Evolutionary conservation across 805 yeast species (phyloP).

Genomic region (Torulaspora delbrueckii): DNA sequence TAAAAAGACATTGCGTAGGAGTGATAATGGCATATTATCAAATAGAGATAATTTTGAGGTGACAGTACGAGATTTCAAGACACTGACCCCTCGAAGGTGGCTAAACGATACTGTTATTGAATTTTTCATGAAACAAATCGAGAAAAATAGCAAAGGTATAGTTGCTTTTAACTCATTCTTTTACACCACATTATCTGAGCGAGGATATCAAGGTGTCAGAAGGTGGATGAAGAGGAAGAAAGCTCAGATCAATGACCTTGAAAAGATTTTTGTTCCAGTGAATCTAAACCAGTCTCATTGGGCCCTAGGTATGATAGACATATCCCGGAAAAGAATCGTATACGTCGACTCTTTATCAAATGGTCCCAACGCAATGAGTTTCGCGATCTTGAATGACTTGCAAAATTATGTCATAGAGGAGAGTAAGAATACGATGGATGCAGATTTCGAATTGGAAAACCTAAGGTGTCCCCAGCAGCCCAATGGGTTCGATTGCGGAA

Average conservation of each 20-base stretch:
- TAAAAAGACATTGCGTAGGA: slow-evolving; percentile 28
- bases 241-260: slow-evolving; percentile 57
- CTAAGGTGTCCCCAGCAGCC: slow-evolving; percentile 72
- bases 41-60: slow-evolving; percentile 51
- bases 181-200: slow-evolving; percentile 60
- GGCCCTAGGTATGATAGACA: slow-evolving; percentile 80
- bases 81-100: slow-evolving; percentile 72
- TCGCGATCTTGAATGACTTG: slow-evolving; percentile 43
- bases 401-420: slow-evolving; percentile 64
- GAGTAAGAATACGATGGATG: slow-evolving; percentile 42
- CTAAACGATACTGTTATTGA: slow-evolving; percentile 89
- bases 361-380: slow-evolving; percentile 37
- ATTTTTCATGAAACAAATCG: slow-evolving; percentile 51
- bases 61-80: slow-evolving; percentile 58
- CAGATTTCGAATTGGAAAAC: slow-evolving; percentile 33
- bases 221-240: slow-evolving; percentile 81
- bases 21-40: slow-evolving; percentile 25
- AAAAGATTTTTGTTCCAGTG: slow-evolving; percentile 75
- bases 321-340: slow-evolving; percentile 50
- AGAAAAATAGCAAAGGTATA: slow-evolving; percentile 36
- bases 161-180: slow-evolving; percentile 88
- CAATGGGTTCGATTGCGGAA: slow-evolving; percentile 95
- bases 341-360: slow-evolving; percentile 71
- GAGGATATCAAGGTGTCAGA: slow-evolving; percentile 77
- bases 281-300: slow-evolving; percentile 82